Evolutionary conservation across 176 grass and related monocot species (phyloP), one percentile per base, ranked within the genome.

Genomic region (Zoysia pacifica): DNA sequence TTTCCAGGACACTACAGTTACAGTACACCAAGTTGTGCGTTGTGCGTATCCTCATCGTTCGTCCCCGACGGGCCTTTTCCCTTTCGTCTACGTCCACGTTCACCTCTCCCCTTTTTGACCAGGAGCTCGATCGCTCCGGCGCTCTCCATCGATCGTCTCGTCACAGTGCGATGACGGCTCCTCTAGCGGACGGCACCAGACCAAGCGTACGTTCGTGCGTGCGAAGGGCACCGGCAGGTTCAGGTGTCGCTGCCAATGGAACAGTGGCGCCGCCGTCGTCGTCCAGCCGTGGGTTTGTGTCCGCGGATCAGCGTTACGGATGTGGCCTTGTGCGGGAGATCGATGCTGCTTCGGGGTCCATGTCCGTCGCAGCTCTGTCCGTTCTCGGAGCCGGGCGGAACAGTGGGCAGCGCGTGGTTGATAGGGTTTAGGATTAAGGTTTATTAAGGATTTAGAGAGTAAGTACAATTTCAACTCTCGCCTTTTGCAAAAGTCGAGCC

Each of bases 401-500:
- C 28, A 41, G 54, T 50, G 54, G 54, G 5, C 16, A 19, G 18
- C 16, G 7, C 7, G 45, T 7, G 28, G 28, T 28, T 28, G 28
- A 28, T 28, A 28, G 28, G 28, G 28, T 28, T 28, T 28, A 28
- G 28, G 28, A 28, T 28, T 28, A 28, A 28, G 28, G 28, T 28
- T 28, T 28, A 0, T 28, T 28, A 28, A 28, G 28, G 28, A 28
- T 28, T 28, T 28, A 28, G 28, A 28, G 28, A 28, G 28, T 28
- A 28, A 28, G 28, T 28, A 28, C 28, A 28, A 15, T 1, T 8
- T 2, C 11, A 28, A 20, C 52, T 18, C 55, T 28, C 43, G 4
- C 7, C 82, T 77, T 87, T 82, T 2, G 3, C 18, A 66, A 87
- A 79, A 82, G 72, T 14, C n/a, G 65, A 47, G 50, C 40, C 14